Base-by-base conservation (phyloP, 352 stramenopile species). In the Lagenidium sp. region DNA sequence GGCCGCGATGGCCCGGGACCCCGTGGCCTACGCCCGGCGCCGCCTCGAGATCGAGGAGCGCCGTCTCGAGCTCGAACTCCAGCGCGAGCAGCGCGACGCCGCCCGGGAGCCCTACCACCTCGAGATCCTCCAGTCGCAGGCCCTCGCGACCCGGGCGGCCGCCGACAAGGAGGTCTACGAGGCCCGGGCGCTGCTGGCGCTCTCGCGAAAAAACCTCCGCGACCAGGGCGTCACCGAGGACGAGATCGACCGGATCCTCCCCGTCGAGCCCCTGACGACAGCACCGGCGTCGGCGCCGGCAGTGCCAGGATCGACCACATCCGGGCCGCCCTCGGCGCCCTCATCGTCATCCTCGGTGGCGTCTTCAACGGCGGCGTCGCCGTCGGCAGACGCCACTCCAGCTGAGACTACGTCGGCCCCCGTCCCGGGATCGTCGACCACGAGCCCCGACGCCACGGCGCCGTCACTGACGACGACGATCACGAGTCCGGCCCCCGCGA, bases 31-130 rank as follows among this genome's bases (percentile, higher is more conserved):
- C 44, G 47, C 57, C 31, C 65, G 63, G 36, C 47, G 47, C 16
- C 60, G 65, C 15, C 43, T 85, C 19, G 66, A 80, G 41, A 61
- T 85, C 31, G 72, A 82, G 36, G 72, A 85, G 52, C 78, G 67
- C 48, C 65, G 66, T 0, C 41, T 85, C 28, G 12, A 54, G 47
- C 59, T 85, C 4, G 68, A 82, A 40, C 56, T 77, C 23, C 57
- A 65, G 41, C 41, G 51, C 7, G 58, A 78, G 22, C 19, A 57
- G 29, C 64, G 72, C 10, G 66, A 78, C 30, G 55, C 71, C 38
- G 48, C 48, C 11, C 58, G 68, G 25, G 66, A 81, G 25, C 40
- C 30, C 4, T 45, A 69, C 34, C 47, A 69, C 21, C 36, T 85
- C 21, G 47, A 71, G 51, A 69, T 85, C 23, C 48, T 85, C 16